Evolutionary conservation across 371 early-diverging fungal genomes (phyloP).

Genomic region (Mucor sp.): DNA sequence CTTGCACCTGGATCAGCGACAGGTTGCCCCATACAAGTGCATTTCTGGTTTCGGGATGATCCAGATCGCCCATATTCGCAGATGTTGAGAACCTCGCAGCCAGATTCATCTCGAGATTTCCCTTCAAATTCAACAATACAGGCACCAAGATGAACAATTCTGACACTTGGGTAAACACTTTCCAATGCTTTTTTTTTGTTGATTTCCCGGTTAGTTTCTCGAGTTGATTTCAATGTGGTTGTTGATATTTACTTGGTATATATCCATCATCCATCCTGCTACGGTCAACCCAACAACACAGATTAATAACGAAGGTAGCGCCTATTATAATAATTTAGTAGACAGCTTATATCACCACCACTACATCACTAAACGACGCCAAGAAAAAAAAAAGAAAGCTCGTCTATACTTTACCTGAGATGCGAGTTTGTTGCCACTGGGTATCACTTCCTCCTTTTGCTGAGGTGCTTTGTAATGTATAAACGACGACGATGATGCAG

Average conservation of each 20-base stretch:
- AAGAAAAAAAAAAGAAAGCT: not conserved
- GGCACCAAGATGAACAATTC: slow-evolving; percentile 87
- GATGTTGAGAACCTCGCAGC: slow-evolving; percentile 83
- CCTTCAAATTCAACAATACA: slow-evolving; percentile 83
- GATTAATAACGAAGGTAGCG: slow-evolving; percentile 74
- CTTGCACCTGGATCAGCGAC: slow-evolving; percentile 74
- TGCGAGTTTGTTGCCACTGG: slow-evolving; percentile 24
- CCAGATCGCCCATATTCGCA: slow-evolving; percentile 71
- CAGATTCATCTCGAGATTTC: slow-evolving; percentile 90
- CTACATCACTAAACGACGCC: not conserved
- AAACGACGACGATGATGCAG: slow-evolving; percentile 38
- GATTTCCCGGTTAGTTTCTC: not conserved
- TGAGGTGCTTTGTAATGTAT: slow-evolving; percentile 36
- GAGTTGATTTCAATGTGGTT: not conserved
- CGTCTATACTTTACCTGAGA: slow-evolving; percentile 23
- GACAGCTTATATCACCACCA: not conserved
- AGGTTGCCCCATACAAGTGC: slow-evolving; percentile 68
- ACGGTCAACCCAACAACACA: slow-evolving; percentile 73
- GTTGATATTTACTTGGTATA: slow-evolving; percentile 57
- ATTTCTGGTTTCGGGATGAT: slow-evolving; percentile 50
- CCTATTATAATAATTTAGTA: slow-evolving; percentile 40
- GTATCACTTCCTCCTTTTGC: slow-evolving; percentile 15
- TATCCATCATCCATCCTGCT: slow-evolving; percentile 79
- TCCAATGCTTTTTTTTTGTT: slow-evolving; percentile 65
- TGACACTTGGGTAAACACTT: slow-evolving; percentile 68